Evolutionary conservation across 1,139 yeast genomes (phyloP).

Genomic region (Kurtzmaniella natalensis): DNA sequence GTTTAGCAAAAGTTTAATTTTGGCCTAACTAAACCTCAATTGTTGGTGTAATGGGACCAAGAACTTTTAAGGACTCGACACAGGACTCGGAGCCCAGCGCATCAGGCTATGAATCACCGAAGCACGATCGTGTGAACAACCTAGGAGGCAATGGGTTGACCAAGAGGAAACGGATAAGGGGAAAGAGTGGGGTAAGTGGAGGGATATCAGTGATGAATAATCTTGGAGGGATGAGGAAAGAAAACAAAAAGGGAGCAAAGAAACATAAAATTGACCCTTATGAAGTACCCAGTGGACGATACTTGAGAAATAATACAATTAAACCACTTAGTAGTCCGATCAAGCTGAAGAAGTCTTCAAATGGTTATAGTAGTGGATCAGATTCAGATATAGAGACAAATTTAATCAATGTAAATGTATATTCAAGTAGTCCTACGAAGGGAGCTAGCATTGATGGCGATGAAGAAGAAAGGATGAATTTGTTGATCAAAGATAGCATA

Average conservation of each 20-base stretch:
- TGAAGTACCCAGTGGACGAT: too few species aligned
- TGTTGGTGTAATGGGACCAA: too few species aligned
- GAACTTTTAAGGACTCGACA: not conserved
- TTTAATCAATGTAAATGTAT: slow-evolving; percentile 8
- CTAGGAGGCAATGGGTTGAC: slow-evolving; percentile 1
- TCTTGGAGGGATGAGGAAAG: too few species aligned
- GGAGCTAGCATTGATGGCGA: slow-evolving; percentile 4
- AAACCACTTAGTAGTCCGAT: too few species aligned
- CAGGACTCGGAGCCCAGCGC: too few species aligned
- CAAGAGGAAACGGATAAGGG: slow-evolving; percentile 7
- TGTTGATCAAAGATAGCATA: slow-evolving; percentile 2
- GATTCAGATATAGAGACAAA: slow-evolving; percentile 8
- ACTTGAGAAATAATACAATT: too few species aligned
- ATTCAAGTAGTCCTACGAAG: slow-evolving; percentile 10
- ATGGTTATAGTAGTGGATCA: not conserved
- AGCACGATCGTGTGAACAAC: slow-evolving; percentile 7
- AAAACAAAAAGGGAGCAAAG: too few species aligned
- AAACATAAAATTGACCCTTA: not conserved
- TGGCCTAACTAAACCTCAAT: too few species aligned
- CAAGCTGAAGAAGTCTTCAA: not conserved
- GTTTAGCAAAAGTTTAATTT: too few species aligned
- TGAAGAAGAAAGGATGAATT: slow-evolving; percentile 1
- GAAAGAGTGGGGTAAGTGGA: not conserved
- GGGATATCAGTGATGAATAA: not conserved
- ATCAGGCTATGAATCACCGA: not conserved